Base-by-base conservation (phyloP, 73 alveolate genomes). In the Symbiodinium pilosum region DNA sequence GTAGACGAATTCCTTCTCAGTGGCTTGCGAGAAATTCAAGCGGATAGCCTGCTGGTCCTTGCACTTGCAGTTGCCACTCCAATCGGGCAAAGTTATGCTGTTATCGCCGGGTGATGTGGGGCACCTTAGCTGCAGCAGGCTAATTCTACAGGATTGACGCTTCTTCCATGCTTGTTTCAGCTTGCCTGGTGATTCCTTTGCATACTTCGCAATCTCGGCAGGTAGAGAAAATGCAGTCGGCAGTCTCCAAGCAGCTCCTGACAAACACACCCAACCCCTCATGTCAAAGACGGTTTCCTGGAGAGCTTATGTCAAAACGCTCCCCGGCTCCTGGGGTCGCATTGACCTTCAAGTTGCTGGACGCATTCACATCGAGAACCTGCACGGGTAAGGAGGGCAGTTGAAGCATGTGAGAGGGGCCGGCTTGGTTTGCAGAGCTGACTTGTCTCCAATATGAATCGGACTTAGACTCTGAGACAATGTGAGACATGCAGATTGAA, bases 131-230 rank as follows among this genome's bases (percentile, higher is more conserved):
- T 6, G 14, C 21, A 47, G 21, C 6, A 9, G 59, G 14, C 6
- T 14, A 6, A 47, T 6, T 6, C 59, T 47, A 47, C 59, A 14
- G 14, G 59, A 47, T 14, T 9, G 6, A 14, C 59, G 21, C 14
- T 14, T 47, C 21, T 47, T 47, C 14, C 59, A 6, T 47, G 14
- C 30, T 64, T 9, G 38, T 30, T 2, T 64, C 18, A 14, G 24
- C 44, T 21, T n/a, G 51, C 95, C 95, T 88, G 73, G 95, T 88
- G 95, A 88, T 88, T 44, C 95, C 95, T 38, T 88, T 56, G 87
- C 95, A 88, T 18, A 88, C 73, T 32, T 88, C 95, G 51, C 95
- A 88, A 40, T 88, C 95, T 14, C 95, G 43, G 86, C 95, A 88
- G 6, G 38, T 52, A 20, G 83, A 43, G 43, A 88, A 88, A 36